These are phyloP conservation scores for Aspergillus versicolor DNA, from an alignment of 2,329 filamentous ascomycete species.

Conservation along the genomic window DNA sequence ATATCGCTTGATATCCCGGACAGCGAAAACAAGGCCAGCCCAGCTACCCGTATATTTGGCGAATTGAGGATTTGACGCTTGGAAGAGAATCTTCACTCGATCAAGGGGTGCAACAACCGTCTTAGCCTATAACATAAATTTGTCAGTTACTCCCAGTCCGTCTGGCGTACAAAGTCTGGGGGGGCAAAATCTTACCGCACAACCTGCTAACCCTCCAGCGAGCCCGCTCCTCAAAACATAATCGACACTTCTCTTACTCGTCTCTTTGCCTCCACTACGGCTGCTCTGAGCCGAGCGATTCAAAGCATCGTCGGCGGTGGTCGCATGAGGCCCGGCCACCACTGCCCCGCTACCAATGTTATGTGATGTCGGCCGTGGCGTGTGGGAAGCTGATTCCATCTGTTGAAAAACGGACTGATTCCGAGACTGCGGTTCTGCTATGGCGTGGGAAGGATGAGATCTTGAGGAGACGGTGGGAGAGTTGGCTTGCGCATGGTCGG, in stretches of 20 bases:
- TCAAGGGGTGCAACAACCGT: constrained; percentile 93
- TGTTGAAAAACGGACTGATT: constrained; percentile 17
- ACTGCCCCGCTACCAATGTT: constrained; percentile 8
- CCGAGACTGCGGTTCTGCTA: constrained; percentile 19
- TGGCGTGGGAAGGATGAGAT: constrained; percentile 11
- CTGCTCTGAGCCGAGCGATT: constrained; percentile 14
- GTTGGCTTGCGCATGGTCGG: constrained; percentile 31
- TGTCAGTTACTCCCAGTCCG: constrained; percentile 7
- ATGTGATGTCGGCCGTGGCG: constrained; percentile 13
- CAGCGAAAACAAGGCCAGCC: constrained; percentile 77
- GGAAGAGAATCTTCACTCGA: constrained; percentile 97
- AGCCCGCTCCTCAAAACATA: constrained; percentile 82
- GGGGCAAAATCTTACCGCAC: constrained; percentile 65
- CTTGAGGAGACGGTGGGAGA: constrained; percentile 12
- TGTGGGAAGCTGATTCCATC: constrained; percentile 35
- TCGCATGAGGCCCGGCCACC: constrained; percentile 17
- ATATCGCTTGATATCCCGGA: constrained; percentile 75
- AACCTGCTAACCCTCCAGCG: constrained; percentile 87
- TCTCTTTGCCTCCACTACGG: constrained; percentile 36
- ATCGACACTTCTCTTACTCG: constrained; percentile 72
- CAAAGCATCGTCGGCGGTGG: constrained; percentile 15
- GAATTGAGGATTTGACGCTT: constrained; percentile 91
- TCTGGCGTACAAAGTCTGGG: background rate
- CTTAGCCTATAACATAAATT: constrained; percentile 66
- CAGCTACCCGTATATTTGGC: constrained; percentile 89